phyloP scores from a whole-genome alignment of 441 rosid species.

The Populus hybrid region DNA sequence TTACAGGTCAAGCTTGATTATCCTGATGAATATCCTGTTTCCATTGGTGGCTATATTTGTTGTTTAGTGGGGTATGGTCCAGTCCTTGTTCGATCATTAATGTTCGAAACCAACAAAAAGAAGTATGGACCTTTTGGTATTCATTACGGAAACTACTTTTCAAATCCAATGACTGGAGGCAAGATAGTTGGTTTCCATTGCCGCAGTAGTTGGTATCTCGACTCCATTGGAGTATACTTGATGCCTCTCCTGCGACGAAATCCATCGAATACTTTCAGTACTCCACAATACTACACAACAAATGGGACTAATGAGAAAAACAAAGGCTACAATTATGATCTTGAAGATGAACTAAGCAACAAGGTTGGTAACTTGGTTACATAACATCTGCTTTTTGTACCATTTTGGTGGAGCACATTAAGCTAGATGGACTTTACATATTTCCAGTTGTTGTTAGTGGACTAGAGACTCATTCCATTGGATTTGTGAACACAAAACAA shows the following conservation, averaged over 20 bases:
- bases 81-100: conserved; percentile 23
- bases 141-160: conserved; percentile 24
- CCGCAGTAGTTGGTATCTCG: conserved; percentile 27
- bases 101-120: conserved; percentile 24
- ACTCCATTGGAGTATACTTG: conserved; percentile 27
- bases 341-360: background rate
- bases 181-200: conserved; percentile 32
- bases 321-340: background rate
- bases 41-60: conserved; percentile 23
- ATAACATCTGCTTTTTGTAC: background rate
- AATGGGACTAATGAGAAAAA: background rate
- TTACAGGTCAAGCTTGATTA: conserved; percentile 27
- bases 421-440: background rate
- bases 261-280: background rate
- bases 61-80: conserved; percentile 13
- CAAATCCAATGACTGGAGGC: conserved; percentile 22
- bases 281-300: background rate
- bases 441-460: background rate
- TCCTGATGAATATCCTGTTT: conserved; percentile 26
- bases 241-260: conserved; percentile 23
- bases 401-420: background rate
- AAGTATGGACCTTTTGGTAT: conserved; percentile 33
- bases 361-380: background rate
- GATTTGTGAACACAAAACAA: background rate
- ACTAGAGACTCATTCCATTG: too few species aligned